Base-by-base conservation (phyloP, 2,329 filamentous ascomycete genomes). In the Cladorrhinum sp. region DNA sequence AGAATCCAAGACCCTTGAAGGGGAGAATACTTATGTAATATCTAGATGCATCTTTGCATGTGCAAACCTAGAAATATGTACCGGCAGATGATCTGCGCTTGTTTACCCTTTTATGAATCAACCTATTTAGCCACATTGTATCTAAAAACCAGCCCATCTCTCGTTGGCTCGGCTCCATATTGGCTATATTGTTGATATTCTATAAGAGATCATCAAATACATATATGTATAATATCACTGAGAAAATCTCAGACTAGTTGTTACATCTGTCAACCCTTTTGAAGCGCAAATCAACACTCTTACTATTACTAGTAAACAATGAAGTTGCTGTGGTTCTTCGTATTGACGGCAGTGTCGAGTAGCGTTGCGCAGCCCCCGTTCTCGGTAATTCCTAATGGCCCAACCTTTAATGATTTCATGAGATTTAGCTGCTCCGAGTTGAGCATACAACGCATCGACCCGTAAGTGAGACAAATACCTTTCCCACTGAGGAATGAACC, bases 371-470 rank as follows among this genome's bases (percentile, higher is more conserved):
- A 39, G 26, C 28, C 21, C 4, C 46, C 46, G 10, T 42, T 42
- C 16, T 42, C 36, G 4, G 36, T 42, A 42, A 16, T 50, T n/a
- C 49, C 57, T 9, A 24, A 26, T 10, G 49, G 36, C 20, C 57
- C 50, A 14, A 55, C 10, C 4, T 50, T 55, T 20, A 56, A 55
- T 26, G 59, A 61, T 48, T 52, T 61, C 33, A 2, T 51, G 14
- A 8, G 23, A 20, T 16, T 56, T 20, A 51, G 26, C 4, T 50
- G 46, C 46, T 50, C 46, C 9, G 46, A 50, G 39, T 33, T 57
- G 14, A 57, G 49, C n/a, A 28, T 57, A 3, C 55, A 57, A 20
- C 55, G 55, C 5, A 26, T 57, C n/a, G 55, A 57, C 28, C 55
- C 55, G 33, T 57, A n/a, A 42, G 36, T 42, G 6, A 12, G 36